phyloP scores from a whole-genome alignment of 345 rosid species.

The Draba incana region DNA sequence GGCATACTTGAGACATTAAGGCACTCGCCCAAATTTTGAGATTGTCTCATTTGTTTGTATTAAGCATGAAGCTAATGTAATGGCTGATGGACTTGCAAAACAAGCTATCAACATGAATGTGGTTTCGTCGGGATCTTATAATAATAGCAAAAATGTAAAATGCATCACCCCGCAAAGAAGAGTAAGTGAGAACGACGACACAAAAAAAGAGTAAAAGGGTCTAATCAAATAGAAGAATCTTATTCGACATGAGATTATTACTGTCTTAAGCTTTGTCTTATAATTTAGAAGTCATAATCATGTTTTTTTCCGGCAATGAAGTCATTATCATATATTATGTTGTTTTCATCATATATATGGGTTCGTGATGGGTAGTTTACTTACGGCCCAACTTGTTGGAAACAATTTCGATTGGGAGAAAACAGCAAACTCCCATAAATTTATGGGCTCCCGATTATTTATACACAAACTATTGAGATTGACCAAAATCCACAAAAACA shows the following conservation, averaged over 20 bases:
- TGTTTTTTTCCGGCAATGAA: not conserved
- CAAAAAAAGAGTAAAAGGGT: constrained; percentile 1
- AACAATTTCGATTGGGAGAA: not conserved
- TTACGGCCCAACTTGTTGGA: constrained; percentile 13
- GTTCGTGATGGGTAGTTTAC: not conserved
- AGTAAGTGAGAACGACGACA: constrained; percentile 29
- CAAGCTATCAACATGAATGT: too few species aligned
- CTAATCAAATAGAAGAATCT: constrained; percentile 15
- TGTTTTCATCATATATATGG: not conserved
- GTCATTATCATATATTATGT: not conserved
- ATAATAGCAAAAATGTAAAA: not conserved
- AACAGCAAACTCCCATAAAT: too few species aligned
- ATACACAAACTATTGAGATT: too few species aligned
- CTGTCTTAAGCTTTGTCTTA: constrained; percentile 8
- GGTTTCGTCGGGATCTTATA: not conserved
- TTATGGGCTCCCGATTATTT: too few species aligned
- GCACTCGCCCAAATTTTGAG: too few species aligned
- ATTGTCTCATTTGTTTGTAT: too few species aligned
- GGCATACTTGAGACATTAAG: too few species aligned
- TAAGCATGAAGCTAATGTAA: too few species aligned
- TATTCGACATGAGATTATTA: constrained; percentile 15
- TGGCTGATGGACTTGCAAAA: too few species aligned
- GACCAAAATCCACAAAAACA: too few species aligned
- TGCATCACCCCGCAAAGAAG: not conserved
- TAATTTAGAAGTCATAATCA: not conserved